These are phyloP conservation scores for Russula brevipes DNA, from an alignment of 768 basidiomycete species.

Conservation along the genomic window DNA sequence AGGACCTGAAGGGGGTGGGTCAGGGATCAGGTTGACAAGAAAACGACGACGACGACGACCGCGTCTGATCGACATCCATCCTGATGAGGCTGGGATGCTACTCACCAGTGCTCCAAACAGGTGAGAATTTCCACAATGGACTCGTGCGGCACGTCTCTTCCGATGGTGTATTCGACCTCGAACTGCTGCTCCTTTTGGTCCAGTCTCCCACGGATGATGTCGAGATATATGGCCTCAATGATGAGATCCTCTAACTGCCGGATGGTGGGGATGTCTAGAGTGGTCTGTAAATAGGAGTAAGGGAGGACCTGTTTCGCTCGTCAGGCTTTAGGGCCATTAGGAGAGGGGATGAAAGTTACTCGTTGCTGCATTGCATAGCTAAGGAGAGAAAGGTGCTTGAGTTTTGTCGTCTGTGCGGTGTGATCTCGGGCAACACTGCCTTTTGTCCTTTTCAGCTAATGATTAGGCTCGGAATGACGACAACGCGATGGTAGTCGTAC, in stretches of 20 bases:
- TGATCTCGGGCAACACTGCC: conserved; percentile 60
- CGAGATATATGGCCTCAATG: conserved; percentile 93
- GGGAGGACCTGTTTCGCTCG: conserved; percentile 59
- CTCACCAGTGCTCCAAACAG: conserved; percentile 65
- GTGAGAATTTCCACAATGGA: conserved; percentile 55
- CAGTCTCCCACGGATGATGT: conserved; percentile 83
- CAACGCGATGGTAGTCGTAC: conserved; percentile 36
- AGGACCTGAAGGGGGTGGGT: conserved; percentile 45
- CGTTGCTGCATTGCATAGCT: conserved; percentile 72
- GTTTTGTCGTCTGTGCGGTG: conserved; percentile 74
- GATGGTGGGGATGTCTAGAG: conserved; percentile 70
- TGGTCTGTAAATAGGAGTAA: conserved; percentile 64
- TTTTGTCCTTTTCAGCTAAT: conserved; percentile 50
- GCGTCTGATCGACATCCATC: too few species aligned
- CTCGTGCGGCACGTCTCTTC: conserved; percentile 81
- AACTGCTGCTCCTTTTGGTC: conserved; percentile 89
- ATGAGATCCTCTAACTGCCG: conserved; percentile 94
- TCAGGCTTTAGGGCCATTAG: background rate
- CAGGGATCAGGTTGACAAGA: background rate
- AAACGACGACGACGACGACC: too few species aligned
- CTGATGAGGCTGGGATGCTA: background rate
- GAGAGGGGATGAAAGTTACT: conserved; percentile 41
- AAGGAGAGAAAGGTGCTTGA: conserved; percentile 91
- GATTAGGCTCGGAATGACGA: background rate
- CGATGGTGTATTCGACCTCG: conserved; percentile 90